Conservation (phyloP, 78 protist genomes). For the Emiliania huxleyi region DNA sequence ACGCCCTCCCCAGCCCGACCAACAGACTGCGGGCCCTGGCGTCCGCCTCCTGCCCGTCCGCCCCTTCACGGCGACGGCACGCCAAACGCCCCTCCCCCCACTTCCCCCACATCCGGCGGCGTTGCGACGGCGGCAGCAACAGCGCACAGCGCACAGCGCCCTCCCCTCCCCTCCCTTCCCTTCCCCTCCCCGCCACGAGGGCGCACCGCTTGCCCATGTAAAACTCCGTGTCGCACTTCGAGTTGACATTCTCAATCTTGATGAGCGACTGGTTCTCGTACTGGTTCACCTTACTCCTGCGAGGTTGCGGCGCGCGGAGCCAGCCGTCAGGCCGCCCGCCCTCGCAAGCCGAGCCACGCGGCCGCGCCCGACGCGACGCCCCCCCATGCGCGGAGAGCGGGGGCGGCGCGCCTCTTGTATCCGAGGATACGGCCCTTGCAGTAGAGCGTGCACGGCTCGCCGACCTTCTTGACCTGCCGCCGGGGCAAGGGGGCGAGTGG, state of each 20-base stretch:
- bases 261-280: slow-evolving; percentile 76
- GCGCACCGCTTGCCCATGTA: slow-evolving; percentile 82
- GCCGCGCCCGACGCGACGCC: background rate
- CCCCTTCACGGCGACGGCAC: too few relatives aligned
- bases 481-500: background rate
- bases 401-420: background rate
- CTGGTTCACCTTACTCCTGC: slow-evolving; percentile 75
- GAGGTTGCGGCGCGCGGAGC: background rate
- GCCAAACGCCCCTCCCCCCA: too few relatives aligned
- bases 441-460: background rate
- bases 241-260: slow-evolving; percentile 81
- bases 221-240: slow-evolving; percentile 72
- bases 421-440: slow-evolving; percentile 30
- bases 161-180: too few relatives aligned
- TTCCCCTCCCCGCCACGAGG: too few relatives aligned
- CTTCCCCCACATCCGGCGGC: too few relatives aligned
- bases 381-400: background rate
- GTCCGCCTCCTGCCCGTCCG: too few relatives aligned
- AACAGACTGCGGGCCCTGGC: too few relatives aligned
- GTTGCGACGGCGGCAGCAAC: too few relatives aligned
- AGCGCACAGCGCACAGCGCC: too few relatives aligned
- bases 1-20: too few relatives aligned
- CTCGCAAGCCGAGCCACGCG: background rate
- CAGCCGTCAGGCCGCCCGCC: background rate
- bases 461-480: background rate